Evolutionary conservation across 2,329 filamentous ascomycete genomes (phyloP).

Genomic region (Neurospora crassa): DNA sequence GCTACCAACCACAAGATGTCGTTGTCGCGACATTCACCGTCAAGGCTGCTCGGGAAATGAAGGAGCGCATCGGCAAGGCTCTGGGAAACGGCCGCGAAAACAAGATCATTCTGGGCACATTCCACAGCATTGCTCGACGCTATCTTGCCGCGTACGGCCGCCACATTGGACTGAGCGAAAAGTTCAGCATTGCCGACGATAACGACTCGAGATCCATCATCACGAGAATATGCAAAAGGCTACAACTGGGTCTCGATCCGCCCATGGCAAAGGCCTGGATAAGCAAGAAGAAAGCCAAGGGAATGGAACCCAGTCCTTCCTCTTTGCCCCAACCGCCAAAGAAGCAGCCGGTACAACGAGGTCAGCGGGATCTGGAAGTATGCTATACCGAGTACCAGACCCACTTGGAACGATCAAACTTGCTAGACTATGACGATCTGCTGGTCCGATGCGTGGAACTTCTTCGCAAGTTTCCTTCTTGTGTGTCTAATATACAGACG

Average conservation of each 20-base stretch:
- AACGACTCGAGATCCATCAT: conserved; percentile 72
- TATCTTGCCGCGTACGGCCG: conserved; percentile 80
- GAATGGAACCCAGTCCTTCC: conserved; percentile 26
- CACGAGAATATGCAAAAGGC: conserved; percentile 71
- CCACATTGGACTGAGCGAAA: conserved; percentile 68
- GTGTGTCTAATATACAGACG: conserved; percentile 80
- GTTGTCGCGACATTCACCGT: conserved; percentile 96
- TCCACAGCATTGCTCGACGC: conserved; percentile 82
- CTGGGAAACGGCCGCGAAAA: conserved; percentile 69
- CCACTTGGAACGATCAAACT: conserved; percentile 63
- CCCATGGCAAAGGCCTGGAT: conserved; percentile 66
- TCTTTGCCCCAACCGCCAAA: conserved; percentile 20
- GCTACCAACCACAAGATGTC: conserved; percentile 73
- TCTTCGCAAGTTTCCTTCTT: conserved; percentile 61
- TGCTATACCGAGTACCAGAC: conserved; percentile 70
- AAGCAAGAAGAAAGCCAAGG: conserved; percentile 53
- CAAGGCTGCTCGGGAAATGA: conserved; percentile 91
- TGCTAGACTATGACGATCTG: conserved; percentile 92
- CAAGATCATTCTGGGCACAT: conserved; percentile 80
- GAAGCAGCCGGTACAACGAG: conserved; percentile 26
- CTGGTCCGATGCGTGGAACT: conserved; percentile 76
- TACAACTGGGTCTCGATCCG: conserved; percentile 59
- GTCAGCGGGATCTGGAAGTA: conserved; percentile 51
- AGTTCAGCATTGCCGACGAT: conserved; percentile 86
- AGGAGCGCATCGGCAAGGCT: conserved; percentile 69